Evolutionary conservation across 768 basidiomycete species (phyloP).

Genomic region (Xerocomus brunneocitrinus): DNA sequence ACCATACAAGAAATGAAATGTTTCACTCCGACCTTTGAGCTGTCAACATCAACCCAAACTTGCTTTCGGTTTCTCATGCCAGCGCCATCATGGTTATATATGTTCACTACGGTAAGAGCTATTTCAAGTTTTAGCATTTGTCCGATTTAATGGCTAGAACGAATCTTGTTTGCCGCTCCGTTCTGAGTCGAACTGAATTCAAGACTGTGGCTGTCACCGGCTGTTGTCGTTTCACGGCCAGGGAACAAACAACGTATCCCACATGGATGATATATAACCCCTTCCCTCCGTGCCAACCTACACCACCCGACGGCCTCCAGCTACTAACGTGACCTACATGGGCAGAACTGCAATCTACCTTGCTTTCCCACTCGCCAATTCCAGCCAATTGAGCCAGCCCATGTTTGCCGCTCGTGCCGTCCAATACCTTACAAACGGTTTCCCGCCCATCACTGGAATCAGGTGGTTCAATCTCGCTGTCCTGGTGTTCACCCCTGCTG

Average conservation of each 20-base stretch:
- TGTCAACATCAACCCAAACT: constrained; percentile 9
- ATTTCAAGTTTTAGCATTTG: constrained; percentile 5
- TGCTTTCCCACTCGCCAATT: constrained; percentile 3
- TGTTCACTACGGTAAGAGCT: not conserved
- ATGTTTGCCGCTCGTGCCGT: constrained; percentile 12
- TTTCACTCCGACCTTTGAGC: constrained; percentile 15
- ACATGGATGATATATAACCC: constrained; percentile 27
- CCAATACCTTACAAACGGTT: constrained; percentile 18
- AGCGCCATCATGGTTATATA: not conserved
- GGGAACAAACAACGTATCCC: constrained; percentile 17
- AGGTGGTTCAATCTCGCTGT: constrained; percentile 77
- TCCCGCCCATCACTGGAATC: constrained; percentile 52
- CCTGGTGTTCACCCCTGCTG: constrained; percentile 62
- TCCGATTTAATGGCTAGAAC: constrained; percentile 9
- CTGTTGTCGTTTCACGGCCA: constrained; percentile 15
- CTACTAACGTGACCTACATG: not conserved
- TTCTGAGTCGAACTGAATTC: constrained; percentile 8
- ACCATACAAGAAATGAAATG: constrained; percentile 6
- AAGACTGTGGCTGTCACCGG: constrained; percentile 22
- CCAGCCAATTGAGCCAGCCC: not conserved
- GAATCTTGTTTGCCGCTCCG: constrained; percentile 16
- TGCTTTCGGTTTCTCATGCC: constrained; percentile 14
- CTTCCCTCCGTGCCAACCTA: constrained; percentile 10
- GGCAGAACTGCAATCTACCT: not conserved
- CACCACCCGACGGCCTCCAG: constrained; percentile 10